phyloP scores from a whole-genome alignment of 2,329 filamentous ascomycete species.

The Calycina herbarum region DNA sequence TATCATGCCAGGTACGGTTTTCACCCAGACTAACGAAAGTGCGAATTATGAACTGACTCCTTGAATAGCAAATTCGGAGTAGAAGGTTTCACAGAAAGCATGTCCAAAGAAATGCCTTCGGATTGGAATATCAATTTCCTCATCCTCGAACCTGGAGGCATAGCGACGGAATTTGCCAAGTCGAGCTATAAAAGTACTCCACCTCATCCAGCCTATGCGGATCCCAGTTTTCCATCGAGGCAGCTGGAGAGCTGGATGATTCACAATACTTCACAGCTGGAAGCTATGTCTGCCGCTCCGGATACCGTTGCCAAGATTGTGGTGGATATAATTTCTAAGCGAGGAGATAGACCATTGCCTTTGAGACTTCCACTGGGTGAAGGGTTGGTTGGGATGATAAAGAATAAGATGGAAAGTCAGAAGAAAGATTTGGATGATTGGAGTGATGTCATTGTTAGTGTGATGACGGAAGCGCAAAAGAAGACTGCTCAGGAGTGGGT shows the following conservation, averaged over 20 bases:
- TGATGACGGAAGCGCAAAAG: slow-evolving; percentile 4
- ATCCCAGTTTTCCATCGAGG: slow-evolving; percentile 1
- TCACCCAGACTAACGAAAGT: background rate
- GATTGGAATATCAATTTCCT: slow-evolving; percentile 41
- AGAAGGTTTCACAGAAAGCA: slow-evolving; percentile 38
- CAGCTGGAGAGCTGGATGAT: slow-evolving; percentile 7
- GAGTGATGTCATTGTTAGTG: no score
- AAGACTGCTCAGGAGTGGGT: background rate
- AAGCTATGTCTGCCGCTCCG: background rate
- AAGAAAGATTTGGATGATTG: background rate
- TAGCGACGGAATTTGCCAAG: slow-evolving; percentile 38
- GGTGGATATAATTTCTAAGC: slow-evolving; percentile 1
- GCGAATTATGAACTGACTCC: background rate
- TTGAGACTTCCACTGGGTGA: slow-evolving; percentile 8
- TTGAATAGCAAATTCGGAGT: slow-evolving; percentile 43
- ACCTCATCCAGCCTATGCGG: slow-evolving; percentile 16
- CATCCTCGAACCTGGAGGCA: slow-evolving; percentile 41
- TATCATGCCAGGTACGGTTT: slow-evolving; percentile 27
- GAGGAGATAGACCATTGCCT: background rate
- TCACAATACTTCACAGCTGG: background rate
- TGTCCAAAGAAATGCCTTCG: slow-evolving; percentile 36
- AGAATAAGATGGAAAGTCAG: slow-evolving; percentile 1
- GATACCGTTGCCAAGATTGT: background rate
- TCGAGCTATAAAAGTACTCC: slow-evolving; percentile 36
- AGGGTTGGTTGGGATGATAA: background rate